phyloP scores from a whole-genome alignment of 78 protist genomes.

The Mastigamoeba balamuthi region DNA sequence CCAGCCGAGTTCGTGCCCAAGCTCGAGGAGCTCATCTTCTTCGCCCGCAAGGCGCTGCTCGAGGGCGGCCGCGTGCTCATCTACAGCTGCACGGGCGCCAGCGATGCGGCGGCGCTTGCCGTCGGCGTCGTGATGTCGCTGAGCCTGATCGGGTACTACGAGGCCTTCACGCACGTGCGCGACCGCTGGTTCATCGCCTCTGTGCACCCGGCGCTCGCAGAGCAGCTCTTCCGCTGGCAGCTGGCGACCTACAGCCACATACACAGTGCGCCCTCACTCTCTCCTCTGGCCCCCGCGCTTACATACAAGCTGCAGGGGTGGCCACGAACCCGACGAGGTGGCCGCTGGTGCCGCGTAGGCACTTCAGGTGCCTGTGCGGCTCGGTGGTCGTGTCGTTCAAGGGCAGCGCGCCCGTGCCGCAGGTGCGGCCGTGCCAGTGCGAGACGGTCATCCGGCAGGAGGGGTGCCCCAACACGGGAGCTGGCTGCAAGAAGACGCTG shows the following conservation, averaged over 20 bases:
- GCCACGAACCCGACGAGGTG: neutral
- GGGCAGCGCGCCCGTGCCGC: slow-evolving; percentile 20
- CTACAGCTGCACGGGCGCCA: slow-evolving; percentile 25
- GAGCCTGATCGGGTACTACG: slow-evolving; percentile 36
- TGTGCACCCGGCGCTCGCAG: slow-evolving; percentile 37
- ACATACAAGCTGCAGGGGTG: slow-evolving; percentile 19
- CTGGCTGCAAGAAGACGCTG: no score
- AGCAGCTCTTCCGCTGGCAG: slow-evolving; percentile 47
- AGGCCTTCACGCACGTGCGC: slow-evolving; percentile 29
- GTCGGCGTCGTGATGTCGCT: slow-evolving; percentile 34
- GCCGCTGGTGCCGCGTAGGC: neutral
- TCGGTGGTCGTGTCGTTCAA: slow-evolving; percentile 27
- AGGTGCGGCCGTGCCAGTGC: slow-evolving; percentile 15
- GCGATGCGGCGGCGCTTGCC: slow-evolving; percentile 36
- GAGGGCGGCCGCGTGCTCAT: slow-evolving; percentile 28
- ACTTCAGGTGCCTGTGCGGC: slow-evolving; percentile 49
- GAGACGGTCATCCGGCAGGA: no score
- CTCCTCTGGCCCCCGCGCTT: neutral
- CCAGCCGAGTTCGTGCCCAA: slow-evolving; percentile 24
- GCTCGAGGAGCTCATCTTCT: slow-evolving; percentile 13
- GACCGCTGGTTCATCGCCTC: slow-evolving; percentile 31
- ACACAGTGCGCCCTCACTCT: slow-evolving; percentile 13
- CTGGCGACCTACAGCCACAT: slow-evolving; percentile 38
- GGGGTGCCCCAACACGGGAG: no score
- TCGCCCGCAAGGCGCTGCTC: slow-evolving; percentile 30